phyloP scores from a whole-genome alignment of 1,284 basidiomycete species.

The Thecaphora thlaspeos region DNA sequence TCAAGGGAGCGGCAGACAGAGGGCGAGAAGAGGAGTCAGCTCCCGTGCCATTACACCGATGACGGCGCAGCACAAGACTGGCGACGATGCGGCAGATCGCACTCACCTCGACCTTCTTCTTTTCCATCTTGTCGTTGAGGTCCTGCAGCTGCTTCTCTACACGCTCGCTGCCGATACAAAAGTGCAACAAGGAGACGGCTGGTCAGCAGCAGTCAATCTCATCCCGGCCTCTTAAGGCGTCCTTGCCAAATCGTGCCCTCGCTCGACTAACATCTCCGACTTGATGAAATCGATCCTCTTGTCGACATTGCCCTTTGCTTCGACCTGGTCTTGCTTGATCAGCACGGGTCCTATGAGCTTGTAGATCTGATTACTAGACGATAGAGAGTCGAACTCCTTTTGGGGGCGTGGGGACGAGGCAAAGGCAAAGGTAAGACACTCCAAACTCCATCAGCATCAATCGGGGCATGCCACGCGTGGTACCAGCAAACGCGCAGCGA shows the following conservation, averaged over 20 bases:
- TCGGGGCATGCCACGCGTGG: too few relatives aligned
- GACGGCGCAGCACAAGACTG: too few relatives aligned
- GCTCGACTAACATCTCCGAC: slow-evolving; percentile 73
- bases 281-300: slow-evolving; percentile 88
- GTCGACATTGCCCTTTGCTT: slow-evolving; percentile 85
- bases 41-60: too few relatives aligned
- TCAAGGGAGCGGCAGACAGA: background rate
- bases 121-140: slow-evolving; percentile 33
- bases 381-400: slow-evolving; percentile 80
- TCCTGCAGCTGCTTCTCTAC: slow-evolving; percentile 42
- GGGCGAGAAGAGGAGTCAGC: background rate
- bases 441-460: too few relatives aligned
- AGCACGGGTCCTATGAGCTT: slow-evolving; percentile 90
- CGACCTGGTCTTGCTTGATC: slow-evolving; percentile 81
- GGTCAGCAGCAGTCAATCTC: too few relatives aligned
- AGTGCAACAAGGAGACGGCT: background rate
- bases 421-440: background rate
- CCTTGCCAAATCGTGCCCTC: background rate
- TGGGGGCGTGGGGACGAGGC: background rate
- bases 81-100: too few relatives aligned
- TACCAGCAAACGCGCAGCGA: too few relatives aligned
- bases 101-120: slow-evolving; percentile 44
- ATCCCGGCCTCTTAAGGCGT: too few relatives aligned
- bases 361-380: slow-evolving; percentile 77
- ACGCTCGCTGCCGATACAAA: slow-evolving; percentile 15